phyloP scores from a whole-genome alignment of 768 basidiomycete species.

The Hirschioporus abietinus region DNA sequence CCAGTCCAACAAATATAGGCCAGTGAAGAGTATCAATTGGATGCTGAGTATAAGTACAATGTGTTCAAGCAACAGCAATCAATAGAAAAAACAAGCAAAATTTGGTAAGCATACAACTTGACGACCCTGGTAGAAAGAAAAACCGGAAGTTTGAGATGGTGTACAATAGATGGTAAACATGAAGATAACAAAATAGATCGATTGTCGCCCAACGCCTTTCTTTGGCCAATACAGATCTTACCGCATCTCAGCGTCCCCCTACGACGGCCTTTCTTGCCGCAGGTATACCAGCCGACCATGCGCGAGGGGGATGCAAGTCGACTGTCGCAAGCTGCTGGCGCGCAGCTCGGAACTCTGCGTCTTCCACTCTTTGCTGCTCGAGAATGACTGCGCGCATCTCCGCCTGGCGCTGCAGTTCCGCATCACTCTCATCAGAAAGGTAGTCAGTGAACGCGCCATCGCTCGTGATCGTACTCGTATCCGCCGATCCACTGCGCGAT shows the following conservation, averaged over 20 bases:
- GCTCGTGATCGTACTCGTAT: conserved; percentile 70
- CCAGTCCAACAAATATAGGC: neutral
- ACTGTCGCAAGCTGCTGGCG: conserved; percentile 72
- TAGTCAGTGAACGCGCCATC: conserved; percentile 90
- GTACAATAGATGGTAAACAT: neutral
- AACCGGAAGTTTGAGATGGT: neutral
- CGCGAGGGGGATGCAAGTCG: conserved; percentile 69
- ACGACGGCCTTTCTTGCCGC: neutral
- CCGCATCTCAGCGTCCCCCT: neutral
- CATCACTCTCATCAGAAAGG: conserved; percentile 89
- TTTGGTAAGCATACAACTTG: neutral
- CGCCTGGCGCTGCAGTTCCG: conserved; percentile 80
- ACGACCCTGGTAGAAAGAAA: neutral
- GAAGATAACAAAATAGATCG: neutral
- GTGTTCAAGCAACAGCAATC: neutral
- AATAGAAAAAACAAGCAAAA: neutral
- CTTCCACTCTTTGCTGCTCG: conserved; percentile 77
- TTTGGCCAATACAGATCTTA: neutral
- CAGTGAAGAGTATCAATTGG: neutral
- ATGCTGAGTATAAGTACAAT: neutral
- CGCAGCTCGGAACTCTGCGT: conserved; percentile 75
- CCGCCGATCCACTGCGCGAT: conserved; percentile 42
- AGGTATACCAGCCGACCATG: conserved; percentile 36
- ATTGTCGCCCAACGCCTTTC: neutral
- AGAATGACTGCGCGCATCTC: conserved; percentile 72